Base-by-base conservation (phyloP, 2,329 filamentous ascomycete genomes). In the Claviceps sp. region DNA sequence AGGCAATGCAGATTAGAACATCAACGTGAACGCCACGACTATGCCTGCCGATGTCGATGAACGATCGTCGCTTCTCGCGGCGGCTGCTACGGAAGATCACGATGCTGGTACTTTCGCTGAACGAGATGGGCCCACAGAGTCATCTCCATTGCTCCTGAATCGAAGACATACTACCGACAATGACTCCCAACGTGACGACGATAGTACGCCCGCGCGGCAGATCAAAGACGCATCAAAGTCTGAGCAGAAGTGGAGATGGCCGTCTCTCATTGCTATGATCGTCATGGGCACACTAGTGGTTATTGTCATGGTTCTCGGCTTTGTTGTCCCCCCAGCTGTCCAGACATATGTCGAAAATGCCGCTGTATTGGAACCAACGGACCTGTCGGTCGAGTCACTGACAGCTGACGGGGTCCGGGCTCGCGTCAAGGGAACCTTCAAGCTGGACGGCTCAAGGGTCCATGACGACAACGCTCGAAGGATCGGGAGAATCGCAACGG, bases 301-400 rank as follows among this genome's bases (percentile, higher is more conserved):
- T 22, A 64, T 75, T 29, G 88, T 95, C 58, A 82, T 96, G 53
- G 68, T 85, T 16, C 71, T 91, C 52, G 88, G 83, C 16, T 95
- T 95, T 68, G 78, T 95, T 50, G 79, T 85, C 0, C 90, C 91
- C 2, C 82, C 85, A 16, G 80, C 84, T 7, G 80, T 95, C 11
- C 82, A 95, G 67, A 79, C 88, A 63, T 98, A 98, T 67, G 87
- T 86, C 47, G 85, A 91, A 67, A 76, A 90, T 65, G 88, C 90
- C 3, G 76, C 84, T 23, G 81, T 91, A 17, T 79, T 98, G 57
- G 81, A 90, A 62, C 88, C 93, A 2, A 89, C 85, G 5, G 86
- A 83, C 58, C 69, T 98, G 20, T 88, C 89, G 1, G 82, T 98
- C 54, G 86, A 93, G 61, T 88, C 85, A 2, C 85, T 96, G 57